phyloP scores from a whole-genome alignment of 768 basidiomycete genomes.

The Kwoniella botswanensis region DNA sequence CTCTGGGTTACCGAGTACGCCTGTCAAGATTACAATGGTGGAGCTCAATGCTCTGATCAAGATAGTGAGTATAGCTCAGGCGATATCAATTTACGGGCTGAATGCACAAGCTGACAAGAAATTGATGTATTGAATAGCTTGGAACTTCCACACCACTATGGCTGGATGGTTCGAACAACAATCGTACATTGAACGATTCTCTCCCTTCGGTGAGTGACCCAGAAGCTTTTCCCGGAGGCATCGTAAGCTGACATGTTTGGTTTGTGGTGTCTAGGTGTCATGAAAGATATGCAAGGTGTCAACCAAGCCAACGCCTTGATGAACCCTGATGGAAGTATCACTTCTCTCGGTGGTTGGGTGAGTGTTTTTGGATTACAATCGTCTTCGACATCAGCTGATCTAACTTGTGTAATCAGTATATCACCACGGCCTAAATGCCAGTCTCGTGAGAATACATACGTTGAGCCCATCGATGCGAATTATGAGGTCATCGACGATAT shows the following conservation, averaged over 20 bases:
- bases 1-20: constrained; percentile 57
- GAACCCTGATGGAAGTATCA: constrained; percentile 54
- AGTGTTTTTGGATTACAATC: constrained; percentile 17
- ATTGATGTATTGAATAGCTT: constrained; percentile 27
- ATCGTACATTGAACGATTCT: constrained; percentile 51
- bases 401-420: too few relatives aligned
- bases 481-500: too few relatives aligned
- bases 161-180: constrained; percentile 56
- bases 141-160: constrained; percentile 55
- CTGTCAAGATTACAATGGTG: constrained; percentile 58
- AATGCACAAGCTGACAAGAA: too few relatives aligned
- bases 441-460: too few relatives aligned
- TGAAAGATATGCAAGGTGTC: constrained; percentile 58
- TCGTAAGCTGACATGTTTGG: not conserved
- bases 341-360: constrained; percentile 55
- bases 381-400: too few relatives aligned
- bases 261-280: constrained; percentile 30
- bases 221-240: not conserved
- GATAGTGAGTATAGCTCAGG: constrained; percentile 38
- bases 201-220: constrained; percentile 52
- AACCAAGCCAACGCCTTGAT: constrained; percentile 56
- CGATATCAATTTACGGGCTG: too few relatives aligned
- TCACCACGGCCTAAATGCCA: too few relatives aligned
- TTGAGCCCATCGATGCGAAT: too few relatives aligned
- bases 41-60: constrained; percentile 52